Percentiles rank a stretch among this genome's conserved stretches.
phyloP scores from a whole-genome alignment of 2,329 filamentous ascomycete genomes.

The Apiospora saccharicola region DNA sequence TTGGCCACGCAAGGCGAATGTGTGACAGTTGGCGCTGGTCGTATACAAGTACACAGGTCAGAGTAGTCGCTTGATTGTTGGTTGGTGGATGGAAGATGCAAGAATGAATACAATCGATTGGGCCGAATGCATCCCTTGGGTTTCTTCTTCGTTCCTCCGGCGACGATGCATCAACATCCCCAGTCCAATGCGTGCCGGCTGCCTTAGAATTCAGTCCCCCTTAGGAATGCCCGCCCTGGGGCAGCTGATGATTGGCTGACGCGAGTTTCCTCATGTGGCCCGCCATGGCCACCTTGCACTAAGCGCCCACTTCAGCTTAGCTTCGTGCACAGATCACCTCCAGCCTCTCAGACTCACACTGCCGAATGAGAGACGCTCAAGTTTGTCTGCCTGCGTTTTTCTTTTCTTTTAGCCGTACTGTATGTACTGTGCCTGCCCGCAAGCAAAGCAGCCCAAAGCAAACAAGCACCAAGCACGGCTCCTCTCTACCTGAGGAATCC shows the following conservation, averaged over 20 bases:
- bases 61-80: neutral
- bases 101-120: constrained; percentile 3
- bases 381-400: constrained; percentile 1
- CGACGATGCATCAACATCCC: constrained; percentile 1
- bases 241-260: neutral
- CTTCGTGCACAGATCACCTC: neutral
- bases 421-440: neutral
- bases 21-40: neutral
- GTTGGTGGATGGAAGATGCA: neutral
- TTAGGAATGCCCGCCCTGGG: neutral
- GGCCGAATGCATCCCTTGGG: constrained; percentile 1
- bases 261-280: neutral
- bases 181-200: neutral
- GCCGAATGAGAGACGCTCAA: neutral
- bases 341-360: neutral
- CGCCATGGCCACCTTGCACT: neutral
- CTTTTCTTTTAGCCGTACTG: constrained; percentile 3
- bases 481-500: constrained; percentile 9
- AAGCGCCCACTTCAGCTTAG: neutral
- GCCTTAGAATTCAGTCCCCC: neutral
- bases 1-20: neutral
- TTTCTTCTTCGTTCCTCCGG: neutral
- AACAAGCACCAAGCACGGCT: constrained; percentile 7
- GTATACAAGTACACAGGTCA: neutral
- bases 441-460: constrained; percentile 11